Conservation (phyloP, 2,329 filamentous ascomycete species). For the Scytalidium sp. region DNA sequence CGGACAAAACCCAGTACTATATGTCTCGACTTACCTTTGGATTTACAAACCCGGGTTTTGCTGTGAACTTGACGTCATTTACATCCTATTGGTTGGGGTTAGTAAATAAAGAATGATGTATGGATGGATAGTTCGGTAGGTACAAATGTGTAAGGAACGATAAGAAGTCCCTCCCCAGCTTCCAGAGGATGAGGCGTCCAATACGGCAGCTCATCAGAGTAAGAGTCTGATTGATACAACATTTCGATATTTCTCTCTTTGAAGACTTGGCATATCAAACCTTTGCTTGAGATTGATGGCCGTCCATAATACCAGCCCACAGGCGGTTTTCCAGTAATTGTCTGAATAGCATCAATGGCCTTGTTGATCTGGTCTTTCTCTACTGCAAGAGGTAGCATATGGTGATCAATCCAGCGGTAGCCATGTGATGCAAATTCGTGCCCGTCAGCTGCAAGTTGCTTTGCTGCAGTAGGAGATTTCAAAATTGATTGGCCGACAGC, state of each 20-base stretch:
- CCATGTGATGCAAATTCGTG: conserved; percentile 40
- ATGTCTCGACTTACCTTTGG: neutral
- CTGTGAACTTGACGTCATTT: neutral
- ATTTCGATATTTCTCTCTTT: conserved; percentile 50
- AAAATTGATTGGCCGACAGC: conserved; percentile 38
- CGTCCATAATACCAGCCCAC: conserved; percentile 34
- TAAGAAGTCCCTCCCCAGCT: conserved; percentile 46
- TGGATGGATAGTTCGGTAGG: neutral
- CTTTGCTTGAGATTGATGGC: conserved; percentile 36
- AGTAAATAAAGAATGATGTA: neutral
- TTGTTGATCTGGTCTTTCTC: conserved; percentile 37
- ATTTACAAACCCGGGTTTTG: neutral
- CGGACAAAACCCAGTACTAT: too few species aligned
- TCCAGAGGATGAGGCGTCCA: conserved; percentile 52
- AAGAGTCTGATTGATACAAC: conserved; percentile 47
- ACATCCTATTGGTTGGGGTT: neutral
- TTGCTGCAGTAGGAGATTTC: conserved; percentile 36
- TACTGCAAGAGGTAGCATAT: conserved; percentile 32
- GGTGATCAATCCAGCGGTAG: conserved; percentile 40
- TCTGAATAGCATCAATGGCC: conserved; percentile 31
- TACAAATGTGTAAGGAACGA: conserved; percentile 49
- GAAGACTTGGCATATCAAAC: conserved; percentile 45
- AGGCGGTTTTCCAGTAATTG: conserved; percentile 30
- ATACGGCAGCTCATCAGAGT: conserved; percentile 54
- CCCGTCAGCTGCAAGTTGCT: conserved; percentile 35